Evolutionary conservation across 371 early-diverging fungal genomes (phyloP).

Genomic region (Rhizopus delemar): DNA sequence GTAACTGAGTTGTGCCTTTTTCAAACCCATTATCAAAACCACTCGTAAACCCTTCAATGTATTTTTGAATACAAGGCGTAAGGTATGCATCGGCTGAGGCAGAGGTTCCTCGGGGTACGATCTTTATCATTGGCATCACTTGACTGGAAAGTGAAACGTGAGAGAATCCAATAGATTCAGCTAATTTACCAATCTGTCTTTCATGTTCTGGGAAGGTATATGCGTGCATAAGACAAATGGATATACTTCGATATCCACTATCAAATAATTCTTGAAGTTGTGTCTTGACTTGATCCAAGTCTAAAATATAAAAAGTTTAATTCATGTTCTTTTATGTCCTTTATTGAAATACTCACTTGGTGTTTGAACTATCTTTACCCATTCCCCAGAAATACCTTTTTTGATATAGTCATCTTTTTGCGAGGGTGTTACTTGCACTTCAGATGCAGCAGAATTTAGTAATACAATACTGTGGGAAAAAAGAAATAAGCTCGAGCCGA

Average conservation of each 20-base stretch:
- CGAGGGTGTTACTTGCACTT: slow-evolving; percentile 45
- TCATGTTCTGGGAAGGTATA: slow-evolving; percentile 92
- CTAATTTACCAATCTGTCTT: slow-evolving; percentile 66
- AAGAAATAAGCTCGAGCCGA: background rate
- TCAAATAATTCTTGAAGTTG: slow-evolving; percentile 65
- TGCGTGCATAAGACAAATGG: slow-evolving; percentile 91
- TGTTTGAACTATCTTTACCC: slow-evolving; percentile 65
- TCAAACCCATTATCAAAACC: slow-evolving; percentile 82
- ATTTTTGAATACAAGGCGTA: slow-evolving; percentile 86
- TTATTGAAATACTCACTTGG: slow-evolving; percentile 54
- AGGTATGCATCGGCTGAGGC: slow-evolving; percentile 92
- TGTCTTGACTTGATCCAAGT: slow-evolving; percentile 42
- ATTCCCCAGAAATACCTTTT: slow-evolving; percentile 88
- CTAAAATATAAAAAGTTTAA: slow-evolving; percentile 6
- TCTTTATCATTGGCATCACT: slow-evolving; percentile 92
- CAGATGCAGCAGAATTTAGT: slow-evolving; percentile 68
- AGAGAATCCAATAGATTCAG: slow-evolving; percentile 76
- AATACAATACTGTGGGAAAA: slow-evolving; percentile 62
- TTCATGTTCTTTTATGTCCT: background rate
- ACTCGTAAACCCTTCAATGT: slow-evolving; percentile 78
- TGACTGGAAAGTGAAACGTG: slow-evolving; percentile 83
- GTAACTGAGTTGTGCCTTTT: slow-evolving; percentile 63
- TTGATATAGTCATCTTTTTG: slow-evolving; percentile 31
- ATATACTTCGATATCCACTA: slow-evolving; percentile 81
- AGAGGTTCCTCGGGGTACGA: slow-evolving; percentile 91